phyloP scores from a whole-genome alignment of 2,329 filamentous ascomycete genomes.

The Periconia macrospinosa region DNA sequence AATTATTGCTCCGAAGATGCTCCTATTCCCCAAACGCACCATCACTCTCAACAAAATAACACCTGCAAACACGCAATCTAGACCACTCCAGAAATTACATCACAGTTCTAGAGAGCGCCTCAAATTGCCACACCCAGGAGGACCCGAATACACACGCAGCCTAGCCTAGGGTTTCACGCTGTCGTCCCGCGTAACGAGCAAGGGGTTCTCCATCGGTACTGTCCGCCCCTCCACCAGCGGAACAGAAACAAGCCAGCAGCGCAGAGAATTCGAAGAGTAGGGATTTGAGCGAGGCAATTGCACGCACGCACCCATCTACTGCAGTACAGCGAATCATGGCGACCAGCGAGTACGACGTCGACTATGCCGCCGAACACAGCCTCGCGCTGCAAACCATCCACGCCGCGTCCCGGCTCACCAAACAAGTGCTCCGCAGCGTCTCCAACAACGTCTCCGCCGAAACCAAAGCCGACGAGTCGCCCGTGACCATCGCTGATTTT shows the following conservation, averaged over 20 bases:
- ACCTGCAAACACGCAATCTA: background rate
- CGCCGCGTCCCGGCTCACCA: slow-evolving; percentile 61
- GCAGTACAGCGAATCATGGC: background rate
- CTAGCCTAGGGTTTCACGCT: too few species aligned
- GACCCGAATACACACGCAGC: too few species aligned
- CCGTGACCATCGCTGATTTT: slow-evolving; percentile 67
- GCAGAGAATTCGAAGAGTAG: background rate
- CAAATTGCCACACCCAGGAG: background rate
- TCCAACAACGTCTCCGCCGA: slow-evolving; percentile 52
- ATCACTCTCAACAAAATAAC: background rate
- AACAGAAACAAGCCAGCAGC: background rate
- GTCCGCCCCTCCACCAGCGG: background rate
- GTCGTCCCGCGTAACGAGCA: background rate
- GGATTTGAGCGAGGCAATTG: background rate
- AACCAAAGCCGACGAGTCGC: slow-evolving; percentile 58
- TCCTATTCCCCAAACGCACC: background rate
- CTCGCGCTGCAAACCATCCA: slow-evolving; percentile 51
- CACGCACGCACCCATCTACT: too few species aligned
- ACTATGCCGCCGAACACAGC: slow-evolving; percentile 31
- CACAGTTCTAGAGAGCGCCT: background rate
- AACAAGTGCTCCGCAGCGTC: slow-evolving; percentile 53
- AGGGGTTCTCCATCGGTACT: background rate
- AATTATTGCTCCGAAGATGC: background rate
- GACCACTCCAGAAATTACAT: background rate
- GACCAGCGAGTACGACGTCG: background rate